Evolutionary conservation across 495 filamentous ascomycete genomes (phyloP), one percentile per base, ranked within the genome.

Genomic region (Staphylotrichum tortipilum): DNA sequence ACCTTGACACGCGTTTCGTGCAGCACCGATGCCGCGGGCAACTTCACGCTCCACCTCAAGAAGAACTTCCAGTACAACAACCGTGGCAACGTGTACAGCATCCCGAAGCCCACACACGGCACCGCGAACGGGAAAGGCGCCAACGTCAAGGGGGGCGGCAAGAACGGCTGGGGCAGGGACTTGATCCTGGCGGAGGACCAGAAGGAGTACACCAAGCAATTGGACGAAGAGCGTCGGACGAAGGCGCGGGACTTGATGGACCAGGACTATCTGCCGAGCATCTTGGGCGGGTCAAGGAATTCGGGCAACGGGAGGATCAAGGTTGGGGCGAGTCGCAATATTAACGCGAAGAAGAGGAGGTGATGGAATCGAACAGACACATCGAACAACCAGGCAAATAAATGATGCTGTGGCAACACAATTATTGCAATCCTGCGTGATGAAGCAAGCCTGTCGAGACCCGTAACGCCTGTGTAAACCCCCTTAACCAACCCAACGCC

Each of bases 61-160:
- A 84, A 83, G 66, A 95, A 94, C 69, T 91, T 91, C 77, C 89
- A 96, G 66, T 95, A 83, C 82, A 97, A 95, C 70, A 94, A 83
- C 55, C 77, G 89, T 2, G 92, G 92, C 29, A 89, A 95, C 61
- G 73, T 83, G 11, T 98, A 79, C 68, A 89, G 86, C 61, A 80
- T 98, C 21, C 92, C 92, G 1, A 97, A 96, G 71, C 86, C 90
- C 2, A 76, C 86, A n/a, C 75, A 82, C 34, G 94, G 91, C 3
- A 79, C 78, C 11, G 63, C 89, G 11, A 92, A 76, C 65, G 89
- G 89, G 29, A 89, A 87, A 67, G 75, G 74, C 53, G 68, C 71
- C 29, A 63, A 70, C 6, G 55, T 69, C n/a, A 67, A 70, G 47
- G 88, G 88, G 26, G 89, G 89, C 42, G 89, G 89, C 7, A 90